Evolutionary conservation across 768 basidiomycete genomes (phyloP), one percentile per base, ranked within the genome.

Genomic region (Xerocomellus amylosporus): DNA sequence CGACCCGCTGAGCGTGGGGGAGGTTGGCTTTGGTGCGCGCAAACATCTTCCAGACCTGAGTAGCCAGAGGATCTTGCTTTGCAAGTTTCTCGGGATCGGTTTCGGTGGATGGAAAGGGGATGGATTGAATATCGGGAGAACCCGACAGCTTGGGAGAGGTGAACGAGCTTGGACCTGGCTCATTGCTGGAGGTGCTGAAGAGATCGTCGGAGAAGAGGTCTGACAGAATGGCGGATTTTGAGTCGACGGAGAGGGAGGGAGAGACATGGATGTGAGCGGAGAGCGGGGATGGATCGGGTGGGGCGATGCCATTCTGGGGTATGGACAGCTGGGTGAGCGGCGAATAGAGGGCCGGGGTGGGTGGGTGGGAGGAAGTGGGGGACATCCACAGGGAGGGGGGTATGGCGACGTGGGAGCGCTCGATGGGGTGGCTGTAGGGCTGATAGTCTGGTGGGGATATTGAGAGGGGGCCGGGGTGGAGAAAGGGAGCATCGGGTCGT

Each of bases 21-120:
- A 96, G 73, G 31, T 79, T 82, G n/a, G 88, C 89, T 73, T 93
- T 94, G 43, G 88, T 90, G 56, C 90, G 85, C 34, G 93, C 85
- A 66, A 91, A 98, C 82, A 98, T 90, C 75, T 87, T 93, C 96
- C 96, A 98, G 30, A 98, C 90, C 73, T 98, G 93, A 1, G 95
- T 89, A 1, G 93, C 93, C 20, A 97, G 78, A 8, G 94, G 95
- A 68, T 97, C 95, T 48, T 93, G 88, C 66, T 80, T 86, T 9
- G 88, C 86, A 24, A 91, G 73, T 60, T 76, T 75, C 64, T 83
- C 86, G 9, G 85, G 83, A 65, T 88, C 84, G 7, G 61, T 75
- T 34, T 82, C 83, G 14, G 67, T 67, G 9, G 60, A 58, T 7
- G 75, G 73, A 26, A 81, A 58, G 46, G 74, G 64, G 1, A 66